Base-by-base conservation (phyloP, 2,329 filamentous ascomycete genomes). In the Lizonia empirigonia region DNA sequence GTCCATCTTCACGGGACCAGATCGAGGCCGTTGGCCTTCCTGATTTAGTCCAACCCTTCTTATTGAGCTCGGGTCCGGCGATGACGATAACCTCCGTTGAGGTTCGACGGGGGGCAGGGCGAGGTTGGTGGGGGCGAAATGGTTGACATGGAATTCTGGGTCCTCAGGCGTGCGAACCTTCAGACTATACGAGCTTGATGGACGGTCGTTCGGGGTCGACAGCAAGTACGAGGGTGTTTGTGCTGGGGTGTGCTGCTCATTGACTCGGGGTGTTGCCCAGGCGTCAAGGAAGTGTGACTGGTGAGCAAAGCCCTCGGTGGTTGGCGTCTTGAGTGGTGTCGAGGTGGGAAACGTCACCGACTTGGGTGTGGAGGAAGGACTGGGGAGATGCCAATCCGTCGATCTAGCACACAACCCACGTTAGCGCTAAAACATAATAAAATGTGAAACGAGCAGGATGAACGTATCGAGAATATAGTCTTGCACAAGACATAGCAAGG, bases 71-170 rank as follows among this genome's bases (percentile, higher is more conserved):
- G 78, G 74, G 26, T 72, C 78, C 26, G 84, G 81, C 42, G 85
- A 86, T 13, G 85, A 87, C 12, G 78, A 77, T 34, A 87, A 70
- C 60, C 80, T 79, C 64, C 78, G 78, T 56, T 83, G 80, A 26
- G 81, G 80, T 60, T 85, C 82, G 64, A 86, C 83, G 24, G 84
- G 81, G 52, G 84, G 82, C 48, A 87, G 71, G 47, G 79, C 76
- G 45, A 83, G 71, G 63, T 75, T 81, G 61, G 79, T 78, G 34
- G 80, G 75, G 34, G 82, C 82, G 62, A 83, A 80, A 67, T 87
- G 81, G 60, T 84, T 85, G 62, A 79, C 81, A 83, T 88, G 84
- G 67, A 85, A 79, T 67, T 70, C 64, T 26, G 73, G 73, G 40
- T 76, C 73, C 51, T 75, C 67, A 15, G 72, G 72, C 6, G 63